Conservation (phyloP, 2,329 filamentous ascomycete species). For the Hyphodiscus sp. region DNA sequence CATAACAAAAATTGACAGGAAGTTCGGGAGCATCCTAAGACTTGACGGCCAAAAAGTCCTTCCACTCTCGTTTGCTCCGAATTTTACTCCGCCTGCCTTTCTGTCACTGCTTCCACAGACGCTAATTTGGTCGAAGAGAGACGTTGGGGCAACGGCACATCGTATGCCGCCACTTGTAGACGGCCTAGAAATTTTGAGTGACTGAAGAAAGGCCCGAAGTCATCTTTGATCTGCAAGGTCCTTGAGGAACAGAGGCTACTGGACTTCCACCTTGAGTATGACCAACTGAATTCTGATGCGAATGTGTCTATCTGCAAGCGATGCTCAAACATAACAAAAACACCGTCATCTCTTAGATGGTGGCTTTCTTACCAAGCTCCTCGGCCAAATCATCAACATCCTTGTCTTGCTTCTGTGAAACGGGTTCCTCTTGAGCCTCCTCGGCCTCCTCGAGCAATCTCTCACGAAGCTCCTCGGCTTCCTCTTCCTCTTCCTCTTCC, state of each 20-base stretch:
- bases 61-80: too few species aligned
- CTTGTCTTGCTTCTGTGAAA: conserved; percentile 63
- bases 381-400: conserved; percentile 77
- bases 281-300: neutral
- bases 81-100: too few species aligned
- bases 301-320: neutral
- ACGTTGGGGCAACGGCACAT: too few species aligned
- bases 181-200: too few species aligned
- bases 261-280: neutral
- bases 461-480: conserved; percentile 59
- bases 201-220: too few species aligned
- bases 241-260: neutral
- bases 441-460: conserved; percentile 64
- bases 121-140: too few species aligned
- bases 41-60: too few species aligned
- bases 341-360: neutral
- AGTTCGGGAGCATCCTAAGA: too few species aligned
- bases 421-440: conserved; percentile 66
- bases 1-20: too few species aligned
- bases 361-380: conserved; percentile 58
- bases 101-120: too few species aligned
- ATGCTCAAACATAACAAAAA: neutral
- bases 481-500: conserved; percentile 53
- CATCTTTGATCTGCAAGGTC: too few species aligned
- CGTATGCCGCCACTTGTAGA: too few species aligned